Base-by-base conservation (phyloP, 2,329 filamentous ascomycete genomes). In the Aspergillus flavus region DNA sequence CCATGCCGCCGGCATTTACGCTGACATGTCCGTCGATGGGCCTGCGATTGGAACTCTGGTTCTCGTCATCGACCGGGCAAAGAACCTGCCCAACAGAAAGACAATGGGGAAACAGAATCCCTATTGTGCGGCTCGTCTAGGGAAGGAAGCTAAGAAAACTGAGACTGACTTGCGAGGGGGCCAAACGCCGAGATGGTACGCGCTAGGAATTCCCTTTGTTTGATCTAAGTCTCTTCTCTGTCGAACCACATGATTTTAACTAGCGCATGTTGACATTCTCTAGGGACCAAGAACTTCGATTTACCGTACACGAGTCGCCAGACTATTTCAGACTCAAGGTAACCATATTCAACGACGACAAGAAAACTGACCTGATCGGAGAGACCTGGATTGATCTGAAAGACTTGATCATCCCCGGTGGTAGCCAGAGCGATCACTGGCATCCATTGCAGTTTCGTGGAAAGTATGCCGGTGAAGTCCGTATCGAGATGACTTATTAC, bases 91-190 rank as follows among this genome's bases (percentile, higher is more conserved):
- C 57, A 99, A 99, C 80, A 84, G 93, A 71, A 96, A 96, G 83
- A 95, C 93, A 6, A 97, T 99, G 84, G 95, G 95, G 61, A 99
- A 99, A 81, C 95, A 99, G 81, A 94, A 98, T 76, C 94, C 95
- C 0, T 99, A 98, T 79, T 97, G 94, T 79, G 95, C 95, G 43
- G 94, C 93, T 36, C 86, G 95, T 59, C 82, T 99, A 53, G 95
- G 94, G 39, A 99, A 99, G 79, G 94, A 98, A 80, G 95, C 95
- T 55, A 96, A 96, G 83, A 97, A 97, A 85, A 99, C 95, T 3
- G 90, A 91, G 46, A 97, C 94, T 5, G 95, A 99, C 79, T 89
- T 94, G 71, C 87, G 95, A 74, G 95, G 95, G 67, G 95, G 95
- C 48, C 95, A 99, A 80, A 98, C 95, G 45, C 95, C 95, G 9